Evolutionary conservation across 2,329 filamentous ascomycete genomes (phyloP).

Genomic region (Talaromyces marneffei): DNA sequence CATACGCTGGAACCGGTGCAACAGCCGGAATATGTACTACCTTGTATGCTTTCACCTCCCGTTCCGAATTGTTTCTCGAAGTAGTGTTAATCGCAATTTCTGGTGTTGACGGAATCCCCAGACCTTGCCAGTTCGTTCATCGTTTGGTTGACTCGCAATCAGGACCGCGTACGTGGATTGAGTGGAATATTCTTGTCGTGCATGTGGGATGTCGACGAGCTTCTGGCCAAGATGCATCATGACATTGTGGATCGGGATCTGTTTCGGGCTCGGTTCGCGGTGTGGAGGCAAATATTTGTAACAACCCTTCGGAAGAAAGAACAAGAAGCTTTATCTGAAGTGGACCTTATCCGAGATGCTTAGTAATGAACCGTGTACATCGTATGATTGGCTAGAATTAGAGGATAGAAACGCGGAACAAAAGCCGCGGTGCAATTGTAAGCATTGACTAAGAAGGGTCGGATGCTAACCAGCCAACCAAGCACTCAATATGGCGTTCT

Average conservation of each 20-base stretch:
- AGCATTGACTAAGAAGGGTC: neutral
- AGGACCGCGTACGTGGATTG: constrained; percentile 11
- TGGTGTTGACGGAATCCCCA: constrained; percentile 21
- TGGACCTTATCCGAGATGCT: too few relatives aligned
- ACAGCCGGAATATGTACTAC: constrained; percentile 21
- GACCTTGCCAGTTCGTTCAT: constrained; percentile 23
- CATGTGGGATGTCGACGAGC: constrained; percentile 19
- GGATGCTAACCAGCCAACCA: neutral
- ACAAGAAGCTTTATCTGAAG: too few relatives aligned
- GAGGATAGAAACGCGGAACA: neutral
- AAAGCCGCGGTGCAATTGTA: constrained; percentile 1
- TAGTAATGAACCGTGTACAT: neutral
- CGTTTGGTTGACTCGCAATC: constrained; percentile 21
- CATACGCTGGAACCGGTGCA: constrained; percentile 31
- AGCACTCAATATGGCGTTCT: neutral
- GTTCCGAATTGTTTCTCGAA: neutral
- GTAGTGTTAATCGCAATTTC: neutral
- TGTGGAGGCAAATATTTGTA: neutral
- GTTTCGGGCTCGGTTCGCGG: constrained; percentile 11
- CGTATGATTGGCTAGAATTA: neutral
- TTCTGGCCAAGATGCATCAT: constrained; percentile 16
- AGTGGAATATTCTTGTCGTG: constrained; percentile 19
- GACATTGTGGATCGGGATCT: constrained; percentile 20
- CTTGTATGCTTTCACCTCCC: constrained; percentile 7
- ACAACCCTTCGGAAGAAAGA: too few relatives aligned